Evolutionary conservation across 345 rosid species (phyloP).

Genomic region (Erysimum cheiranthoides): DNA sequence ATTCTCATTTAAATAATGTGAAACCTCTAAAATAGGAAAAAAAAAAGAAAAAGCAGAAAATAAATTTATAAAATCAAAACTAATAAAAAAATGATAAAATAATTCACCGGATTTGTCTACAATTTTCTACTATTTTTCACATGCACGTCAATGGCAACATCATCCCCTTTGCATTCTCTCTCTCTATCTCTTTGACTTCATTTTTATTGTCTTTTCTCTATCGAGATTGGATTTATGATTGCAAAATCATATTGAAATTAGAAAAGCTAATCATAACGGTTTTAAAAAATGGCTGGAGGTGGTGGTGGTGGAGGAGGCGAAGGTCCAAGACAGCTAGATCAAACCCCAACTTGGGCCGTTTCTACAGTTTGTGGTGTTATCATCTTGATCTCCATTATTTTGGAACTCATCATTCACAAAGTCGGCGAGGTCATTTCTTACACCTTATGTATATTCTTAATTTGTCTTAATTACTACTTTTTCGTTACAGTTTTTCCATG

Average conservation of each 20-base stretch:
- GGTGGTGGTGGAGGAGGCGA: slow-evolving; percentile 45
- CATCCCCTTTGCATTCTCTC: neutral
- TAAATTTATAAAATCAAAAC: neutral
- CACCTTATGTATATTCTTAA: neutral
- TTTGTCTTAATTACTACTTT: neutral
- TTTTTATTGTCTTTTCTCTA: neutral
- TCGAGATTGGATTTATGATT: neutral
- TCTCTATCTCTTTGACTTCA: slow-evolving; percentile 14
- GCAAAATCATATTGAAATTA: neutral
- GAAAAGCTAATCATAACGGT: neutral
- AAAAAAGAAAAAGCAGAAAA: neutral
- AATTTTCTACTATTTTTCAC: slow-evolving; percentile 28
- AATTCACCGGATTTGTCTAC: slow-evolving; percentile 23
- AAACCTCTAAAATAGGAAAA: slow-evolving; percentile 18
- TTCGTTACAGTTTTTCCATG: neutral
- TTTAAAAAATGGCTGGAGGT: slow-evolving; percentile 56
- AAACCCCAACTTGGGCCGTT: slow-evolving; percentile 96
- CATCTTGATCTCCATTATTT: slow-evolving; percentile 63
- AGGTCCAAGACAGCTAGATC: slow-evolving; percentile 72
- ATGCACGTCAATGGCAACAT: slow-evolving; percentile 22
- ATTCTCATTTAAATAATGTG: neutral
- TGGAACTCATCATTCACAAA: slow-evolving; percentile 66
- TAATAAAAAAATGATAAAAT: neutral
- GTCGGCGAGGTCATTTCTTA: slow-evolving; percentile 53
- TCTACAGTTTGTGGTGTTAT: slow-evolving; percentile 69